Base-by-base conservation (phyloP, 2,329 filamentous ascomycete species). In the Paraconiothyrium sp. region DNA sequence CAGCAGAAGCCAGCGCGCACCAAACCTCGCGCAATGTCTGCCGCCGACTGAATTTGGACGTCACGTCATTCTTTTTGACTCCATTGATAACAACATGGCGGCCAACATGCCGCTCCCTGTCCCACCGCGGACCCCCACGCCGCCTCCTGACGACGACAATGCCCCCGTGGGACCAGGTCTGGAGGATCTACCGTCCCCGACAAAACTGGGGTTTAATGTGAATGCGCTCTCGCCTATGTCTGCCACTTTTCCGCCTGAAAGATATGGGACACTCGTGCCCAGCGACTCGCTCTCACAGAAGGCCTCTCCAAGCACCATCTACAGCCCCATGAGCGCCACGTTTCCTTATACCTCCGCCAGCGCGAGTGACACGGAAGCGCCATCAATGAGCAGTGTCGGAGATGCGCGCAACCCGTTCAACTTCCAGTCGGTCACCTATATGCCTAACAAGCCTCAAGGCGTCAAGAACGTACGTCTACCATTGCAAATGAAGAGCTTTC, bases 351-450 rank as follows among this genome's bases (percentile, higher is more conserved):
- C 71, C 4, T 72, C 73, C 16, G 69, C 67, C 50, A 78, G 69
- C 57, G 66, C 65, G 30, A 75, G 67, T 44, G 74, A 76, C 46
- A 68, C 66, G 13, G 75, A 76, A 22, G 62, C 67, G 30, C 67
- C 73, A 16, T 75, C 73, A 9, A 50, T 72, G 67, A 75, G 67
- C 57, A 71, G 70, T 8, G 73, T 73, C 11, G 75, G 79, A 46
- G 76, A 72, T 61, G 77, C 76, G 16, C 82, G 81, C 59, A 92
- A 89, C 67, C 94, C 94, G 0, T 98, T 99, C 87, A 98, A 98
- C 81, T 98, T 98, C 80, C 89, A 96, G 80, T 92, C 94, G 0
- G 75, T 81, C 54, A 75, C 80, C 64, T 84, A 84, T 67, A 76
- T 76, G 57, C 79, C 79, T 8, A 77, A 72, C 1, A 90, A 92